A percentile compares a stretch with the other conserved stretches of the same genome.
These are phyloP conservation scores for Chondrostereum purpureum DNA, from an alignment of 1,284 basidiomycete genomes.

Conservation along the genomic window DNA sequence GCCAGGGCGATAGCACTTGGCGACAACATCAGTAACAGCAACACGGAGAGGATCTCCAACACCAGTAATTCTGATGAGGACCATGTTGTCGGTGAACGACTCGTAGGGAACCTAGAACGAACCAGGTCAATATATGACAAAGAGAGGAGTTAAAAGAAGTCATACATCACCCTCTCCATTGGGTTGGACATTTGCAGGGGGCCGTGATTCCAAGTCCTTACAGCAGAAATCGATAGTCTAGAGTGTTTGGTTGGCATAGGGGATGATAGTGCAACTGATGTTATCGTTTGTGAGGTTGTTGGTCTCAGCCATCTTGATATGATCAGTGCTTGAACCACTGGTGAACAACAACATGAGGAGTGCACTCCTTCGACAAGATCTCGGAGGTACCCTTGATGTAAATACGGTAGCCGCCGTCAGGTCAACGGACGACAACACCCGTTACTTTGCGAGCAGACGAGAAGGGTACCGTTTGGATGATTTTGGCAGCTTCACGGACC, in stretches of 20 bases:
- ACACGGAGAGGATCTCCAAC: constrained; percentile 95
- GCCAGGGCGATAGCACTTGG: constrained; percentile 81
- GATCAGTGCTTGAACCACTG: constrained; percentile 22
- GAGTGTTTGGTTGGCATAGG: constrained; percentile 94
- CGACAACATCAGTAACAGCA: constrained; percentile 86
- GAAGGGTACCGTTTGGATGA: constrained; percentile 93
- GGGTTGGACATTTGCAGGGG: constrained; percentile 47
- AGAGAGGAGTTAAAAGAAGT: background rate
- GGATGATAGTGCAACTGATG: constrained; percentile 86
- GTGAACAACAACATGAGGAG: constrained; percentile 63
- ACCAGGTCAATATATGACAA: constrained; percentile 3
- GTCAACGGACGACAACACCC: constrained; percentile 79
- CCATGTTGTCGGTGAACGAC: constrained; percentile 69
- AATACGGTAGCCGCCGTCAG: constrained; percentile 59
- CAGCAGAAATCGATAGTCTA: constrained; percentile 93
- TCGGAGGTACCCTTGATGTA: constrained; percentile 94
- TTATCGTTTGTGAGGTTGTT: constrained; percentile 67
- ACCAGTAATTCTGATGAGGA: constrained; percentile 83
- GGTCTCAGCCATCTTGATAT: constrained; percentile 56
- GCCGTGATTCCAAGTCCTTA: constrained; percentile 84
- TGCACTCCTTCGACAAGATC: constrained; percentile 78
- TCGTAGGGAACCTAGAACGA: constrained; percentile 61
- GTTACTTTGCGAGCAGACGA: constrained; percentile 94
- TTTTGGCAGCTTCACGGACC: constrained; percentile 58
- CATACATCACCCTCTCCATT: constrained; percentile 51